Base-by-base conservation (phyloP, 495 filamentous ascomycete genomes). In the Penicillium maclennaniae region DNA sequence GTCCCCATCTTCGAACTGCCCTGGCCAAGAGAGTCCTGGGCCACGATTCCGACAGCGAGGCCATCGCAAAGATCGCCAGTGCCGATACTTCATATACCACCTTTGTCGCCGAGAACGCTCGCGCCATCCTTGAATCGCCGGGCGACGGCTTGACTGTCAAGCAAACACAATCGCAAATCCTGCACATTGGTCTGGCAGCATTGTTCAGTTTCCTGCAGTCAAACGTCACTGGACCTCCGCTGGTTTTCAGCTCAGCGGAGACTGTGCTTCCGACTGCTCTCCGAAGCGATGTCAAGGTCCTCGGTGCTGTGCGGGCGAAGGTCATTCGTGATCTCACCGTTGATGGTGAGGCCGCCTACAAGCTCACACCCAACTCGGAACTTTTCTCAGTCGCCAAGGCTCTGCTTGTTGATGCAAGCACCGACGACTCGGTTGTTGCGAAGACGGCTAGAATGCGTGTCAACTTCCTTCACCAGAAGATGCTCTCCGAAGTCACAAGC, bases 321-420 rank as follows among this genome's bases (percentile, higher is more conserved):
- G 83, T 89, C 42, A 73, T 92, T 19, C 69, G 60, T 6, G 83
- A 79, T 23, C 76, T 97, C 9, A 80, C 84, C 12, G 77, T 92
- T 3, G 93, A 97, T 69, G 93, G 93, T 39, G 88, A 93, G 31
- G 84, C 85, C 1, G 85, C 86, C 0, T 97, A 97, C 69, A 85
- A 86, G 51, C 78, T 96, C 31, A 92, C 88, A 9, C 90, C 91
- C 0, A 77, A 85, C 61, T 69, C 92, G 12, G 89, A 97, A 63
- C 77, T 97, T 1, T 87, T 97, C 38, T 81, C 82, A 45, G 72
- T 97, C 4, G 86, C 90, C 3, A 82, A 88, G 38, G 79, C 79
- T 6, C 46, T 78, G 44, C 67, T 74, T 53, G 70, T 40, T 20
- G 74, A 62, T 57, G 38, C 43, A 38, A 56, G 16, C 53, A 70